Evolutionary conservation across 192 early-diverging fungal species (phyloP), one percentile per base, ranked within the genome.

Genomic region (Coemansia sp.): DNA sequence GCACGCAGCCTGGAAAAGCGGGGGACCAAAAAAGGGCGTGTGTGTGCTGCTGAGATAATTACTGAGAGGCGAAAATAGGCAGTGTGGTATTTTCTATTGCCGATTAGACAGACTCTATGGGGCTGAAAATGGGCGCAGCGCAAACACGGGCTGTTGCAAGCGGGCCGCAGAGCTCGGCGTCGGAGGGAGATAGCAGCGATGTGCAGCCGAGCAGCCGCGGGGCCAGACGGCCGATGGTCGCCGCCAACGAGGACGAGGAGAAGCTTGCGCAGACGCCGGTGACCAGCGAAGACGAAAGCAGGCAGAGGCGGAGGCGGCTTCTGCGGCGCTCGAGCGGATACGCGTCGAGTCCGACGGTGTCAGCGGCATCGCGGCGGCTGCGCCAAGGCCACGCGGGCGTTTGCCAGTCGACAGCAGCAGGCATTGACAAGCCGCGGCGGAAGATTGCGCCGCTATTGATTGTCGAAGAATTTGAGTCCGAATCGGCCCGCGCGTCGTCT

Each of bases 261-360:
- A 29, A 47, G 26, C 17, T 31, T 18, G 27, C 10, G 29, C 45
- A 31, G 8, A 47, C 45, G 2, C 5, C n/a, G 5, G 18, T 29
- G 18, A 29, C 27, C 6, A 31, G 26, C n/a, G 45, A 47, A 18
- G 45, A 21, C 18, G 37, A 38, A 39, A 45, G 25, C 26, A 45
- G 25, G 14, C 23, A 26, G 42, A 19, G 42, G 4, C 42, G 30
- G 30, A 31, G 30, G 4, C 30, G 9, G 30, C 30, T 31, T 4
- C 30, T 4, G 5, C 4, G 30, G 4, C 5, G 42, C 42, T 40
- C 43, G 23, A 10, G 45, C 14, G 69, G 69, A 1, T 72, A 72
- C 23, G 50, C 58, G n/a, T 72, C 69, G 7, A 72, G 63, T 15
- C 69, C 69, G 9, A 56, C 69, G 14, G 35, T n/a, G n/a, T n/a